Evolutionary conservation across 495 filamentous ascomycete species (phyloP).

Genomic region (Endocarpon pusillum): DNA sequence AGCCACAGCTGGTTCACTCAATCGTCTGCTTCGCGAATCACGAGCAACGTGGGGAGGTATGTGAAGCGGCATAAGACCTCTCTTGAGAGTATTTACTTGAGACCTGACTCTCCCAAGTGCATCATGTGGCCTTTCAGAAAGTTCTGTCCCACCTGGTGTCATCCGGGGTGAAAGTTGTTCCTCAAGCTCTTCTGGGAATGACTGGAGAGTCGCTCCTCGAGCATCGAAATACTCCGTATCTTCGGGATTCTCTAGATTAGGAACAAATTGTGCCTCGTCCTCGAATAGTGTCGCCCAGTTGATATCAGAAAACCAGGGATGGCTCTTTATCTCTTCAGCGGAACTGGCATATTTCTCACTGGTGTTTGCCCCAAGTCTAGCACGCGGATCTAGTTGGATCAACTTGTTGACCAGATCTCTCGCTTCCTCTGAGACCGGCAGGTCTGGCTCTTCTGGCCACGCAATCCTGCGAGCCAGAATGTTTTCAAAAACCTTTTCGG

Average conservation of each 20-base stretch:
- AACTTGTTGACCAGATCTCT: slow-evolving; percentile 86
- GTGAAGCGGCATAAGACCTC: slow-evolving; percentile 82
- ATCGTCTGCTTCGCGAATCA: slow-evolving; percentile 58
- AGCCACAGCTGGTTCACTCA: slow-evolving; percentile 73
- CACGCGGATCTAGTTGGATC: slow-evolving; percentile 61
- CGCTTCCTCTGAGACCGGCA: slow-evolving; percentile 64
- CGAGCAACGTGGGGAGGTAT: slow-evolving; percentile 83
- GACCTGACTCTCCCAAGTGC: slow-evolving; percentile 78
- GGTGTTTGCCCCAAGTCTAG: slow-evolving; percentile 70
- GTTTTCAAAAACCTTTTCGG: slow-evolving; percentile 92
- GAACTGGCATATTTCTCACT: slow-evolving; percentile 64
- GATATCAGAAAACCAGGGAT: slow-evolving; percentile 75
- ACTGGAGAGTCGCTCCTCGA: slow-evolving; percentile 73
- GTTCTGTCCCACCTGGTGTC: slow-evolving; percentile 37
- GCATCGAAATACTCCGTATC: slow-evolving; percentile 97
- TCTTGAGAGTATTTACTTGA: slow-evolving; percentile 69
- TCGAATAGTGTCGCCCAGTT: slow-evolving; percentile 83
- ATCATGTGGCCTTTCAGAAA: slow-evolving; percentile 80
- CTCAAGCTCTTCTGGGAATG: slow-evolving; percentile 83
- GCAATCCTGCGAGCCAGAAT: slow-evolving; percentile 76
- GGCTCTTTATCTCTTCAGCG: slow-evolving; percentile 74
- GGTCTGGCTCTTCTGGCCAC: slow-evolving; percentile 61
- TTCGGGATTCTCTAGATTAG: slow-evolving; percentile 79
- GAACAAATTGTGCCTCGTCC: slow-evolving; percentile 91
- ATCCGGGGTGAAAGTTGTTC: slow-evolving; percentile 63